Conservation (phyloP, 1,139 yeast genomes). For the Geotrichum fermentans region DNA sequence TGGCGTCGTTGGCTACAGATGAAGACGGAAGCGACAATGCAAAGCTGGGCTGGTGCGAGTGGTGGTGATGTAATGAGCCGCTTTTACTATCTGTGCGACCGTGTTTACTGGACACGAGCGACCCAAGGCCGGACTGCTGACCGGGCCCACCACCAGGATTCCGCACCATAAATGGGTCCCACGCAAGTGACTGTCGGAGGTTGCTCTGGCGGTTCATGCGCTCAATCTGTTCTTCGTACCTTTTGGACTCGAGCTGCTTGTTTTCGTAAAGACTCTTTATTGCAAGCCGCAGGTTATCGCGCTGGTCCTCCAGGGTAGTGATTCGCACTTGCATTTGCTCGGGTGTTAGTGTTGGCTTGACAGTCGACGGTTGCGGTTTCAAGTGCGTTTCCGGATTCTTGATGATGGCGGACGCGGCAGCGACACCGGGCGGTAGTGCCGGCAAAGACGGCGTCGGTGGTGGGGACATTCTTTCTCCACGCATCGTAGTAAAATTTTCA, state of each 20-base stretch:
- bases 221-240: constrained; percentile 32
- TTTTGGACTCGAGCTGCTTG: constrained; percentile 36
- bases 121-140: not conserved
- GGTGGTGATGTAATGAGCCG: not conserved
- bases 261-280: constrained; percentile 37
- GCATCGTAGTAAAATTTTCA: not conserved
- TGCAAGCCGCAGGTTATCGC: constrained; percentile 58
- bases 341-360: constrained; percentile 8
- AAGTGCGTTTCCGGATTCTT: no score
- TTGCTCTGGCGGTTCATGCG: constrained; percentile 19
- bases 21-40: not conserved
- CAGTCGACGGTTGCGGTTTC: no score
- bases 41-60: not conserved
- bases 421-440: not conserved
- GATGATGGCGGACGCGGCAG: not conserved
- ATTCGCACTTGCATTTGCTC: constrained; percentile 26
- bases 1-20: not conserved
- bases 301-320: constrained; percentile 44
- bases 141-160: no score
- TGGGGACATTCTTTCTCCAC: not conserved
- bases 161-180: constrained; percentile 2
- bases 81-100: not conserved
- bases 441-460: not conserved
- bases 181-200: constrained; percentile 1
- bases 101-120: not conserved